Evolutionary conservation across 2,329 filamentous ascomycete species (phyloP), one percentile per base, ranked within the genome.

Genomic region (Fusarium cyanostomum): DNA sequence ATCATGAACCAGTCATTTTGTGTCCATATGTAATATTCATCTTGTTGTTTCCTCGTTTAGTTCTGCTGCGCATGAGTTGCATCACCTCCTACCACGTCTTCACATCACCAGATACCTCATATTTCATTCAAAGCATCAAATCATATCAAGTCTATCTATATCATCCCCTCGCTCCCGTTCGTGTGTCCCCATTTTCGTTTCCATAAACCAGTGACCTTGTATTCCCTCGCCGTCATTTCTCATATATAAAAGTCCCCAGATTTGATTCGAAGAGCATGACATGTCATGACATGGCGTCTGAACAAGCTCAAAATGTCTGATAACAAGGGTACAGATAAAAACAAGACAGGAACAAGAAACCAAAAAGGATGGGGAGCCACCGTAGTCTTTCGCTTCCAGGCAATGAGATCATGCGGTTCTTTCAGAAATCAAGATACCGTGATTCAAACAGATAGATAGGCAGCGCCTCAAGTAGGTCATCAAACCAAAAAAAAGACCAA

Each of bases 401-500:
- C 48, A 58, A 62, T 41, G 52, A 46, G 27, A 52, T 49, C 54
- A 64, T 59, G 34, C 42, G 37, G 39, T 52, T 48, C 50, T 59
- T 39, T 41, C 52, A 60, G 26, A 51, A 33, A 42, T 44, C 48
- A 60, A 33, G 34, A 56, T 59, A 52, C 54, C 53, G 46, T 48
- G 41, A 59, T 57, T 65, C 49, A 59, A 62, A 64, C 49, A 56
- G 35, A 42, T 30, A 56, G 53, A 56, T 56, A 48, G 41, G 48
- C 37, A 52, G 59, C 55, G 62, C 57, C 59, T 38, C 15, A 38
- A 30, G 51, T 44, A 39, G 42, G 52, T 58, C 56, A 56, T 62
- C 43, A 56, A 46, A 56, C 50, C n/a, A n/a, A 51, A 62, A 56
- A 64, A 52, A 57, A 59, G 41, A 45, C 53, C 53, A 62, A 54